Percentiles rank a stretch among this genome's conserved stretches.
Evolutionary conservation across 1,284 basidiomycete genomes (phyloP).

Genomic region (Puccinia novopanici): DNA sequence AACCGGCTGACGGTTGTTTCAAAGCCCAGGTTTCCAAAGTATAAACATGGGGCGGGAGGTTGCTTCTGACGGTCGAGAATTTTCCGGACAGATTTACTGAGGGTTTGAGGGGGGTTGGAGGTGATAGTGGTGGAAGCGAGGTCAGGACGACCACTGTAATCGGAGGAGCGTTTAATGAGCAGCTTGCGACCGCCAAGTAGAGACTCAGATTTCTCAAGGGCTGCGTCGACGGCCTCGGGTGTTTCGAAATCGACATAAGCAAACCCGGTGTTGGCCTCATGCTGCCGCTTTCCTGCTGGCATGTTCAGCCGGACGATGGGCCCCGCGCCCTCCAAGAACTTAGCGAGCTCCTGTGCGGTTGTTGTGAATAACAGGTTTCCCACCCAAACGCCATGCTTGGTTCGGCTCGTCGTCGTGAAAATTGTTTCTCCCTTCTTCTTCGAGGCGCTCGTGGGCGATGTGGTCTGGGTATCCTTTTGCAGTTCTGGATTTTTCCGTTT

Average conservation of each 20-base stretch:
- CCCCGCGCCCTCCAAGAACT: conserved; percentile 10
- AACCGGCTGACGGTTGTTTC: conserved; percentile 65
- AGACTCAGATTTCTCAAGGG: conserved; percentile 78
- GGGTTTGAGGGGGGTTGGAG: conserved; percentile 53
- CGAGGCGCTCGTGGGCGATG: neutral
- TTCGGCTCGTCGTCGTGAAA: conserved; percentile 4
- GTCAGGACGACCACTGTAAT: conserved; percentile 56
- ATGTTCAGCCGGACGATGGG: conserved; percentile 25
- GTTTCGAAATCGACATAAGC: conserved; percentile 92
- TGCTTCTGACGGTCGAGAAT: conserved; percentile 80
- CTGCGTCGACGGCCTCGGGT: conserved; percentile 71
- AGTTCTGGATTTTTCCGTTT: conserved; percentile 33
- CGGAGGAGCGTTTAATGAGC: conserved; percentile 78
- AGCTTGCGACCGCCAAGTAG: conserved; percentile 80
- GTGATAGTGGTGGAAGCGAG: neutral
- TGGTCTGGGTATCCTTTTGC: neutral
- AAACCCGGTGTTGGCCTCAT: conserved; percentile 62
- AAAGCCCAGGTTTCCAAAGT: conserved; percentile 86
- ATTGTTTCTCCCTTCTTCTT: conserved; percentile 7
- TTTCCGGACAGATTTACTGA: conserved; percentile 77
- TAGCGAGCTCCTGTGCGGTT: conserved; percentile 6
- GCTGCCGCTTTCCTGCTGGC: neutral
- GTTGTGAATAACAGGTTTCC: conserved; percentile 39
- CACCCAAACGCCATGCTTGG: conserved; percentile 35
- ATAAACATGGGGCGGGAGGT: conserved; percentile 77